A percentile compares a stretch with the other conserved stretches of the same genome.
These are phyloP conservation scores for Paramecium caudatum DNA, from an alignment of 73 alveolate genomes.

Conservation along the genomic window DNA sequence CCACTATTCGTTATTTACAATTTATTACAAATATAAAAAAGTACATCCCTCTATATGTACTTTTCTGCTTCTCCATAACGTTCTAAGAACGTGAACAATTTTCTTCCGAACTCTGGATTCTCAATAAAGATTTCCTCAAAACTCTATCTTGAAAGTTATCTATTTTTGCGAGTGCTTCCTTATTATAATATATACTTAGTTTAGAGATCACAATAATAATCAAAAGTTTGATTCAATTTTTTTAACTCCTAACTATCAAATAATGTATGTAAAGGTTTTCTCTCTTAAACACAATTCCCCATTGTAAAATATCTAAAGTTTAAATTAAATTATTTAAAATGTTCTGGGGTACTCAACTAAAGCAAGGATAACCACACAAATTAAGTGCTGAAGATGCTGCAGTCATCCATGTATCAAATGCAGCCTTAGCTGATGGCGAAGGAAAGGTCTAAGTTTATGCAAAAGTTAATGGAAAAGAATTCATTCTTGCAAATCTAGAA, in stretches of 20 bases:
- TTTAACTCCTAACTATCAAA: slow-evolving; percentile 42
- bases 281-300: slow-evolving; percentile 66
- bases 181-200: slow-evolving; percentile 21
- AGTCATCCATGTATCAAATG: slow-evolving; percentile 82
- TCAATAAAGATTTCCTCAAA: slow-evolving; percentile 67
- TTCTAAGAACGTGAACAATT: slow-evolving; percentile 39
- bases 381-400: slow-evolving; percentile 79
- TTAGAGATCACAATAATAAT: slow-evolving; percentile 57
- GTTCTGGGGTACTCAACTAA: slow-evolving; percentile 85
- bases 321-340: slow-evolving; percentile 73
- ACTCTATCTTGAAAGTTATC: not conserved
- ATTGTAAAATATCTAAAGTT: slow-evolving; percentile 52
- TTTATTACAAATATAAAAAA: slow-evolving; percentile 48
- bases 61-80: slow-evolving; percentile 36
- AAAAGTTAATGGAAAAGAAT: slow-evolving; percentile 78
- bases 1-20: slow-evolving; percentile 64
- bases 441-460: slow-evolving; percentile 78
- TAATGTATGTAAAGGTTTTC: slow-evolving; percentile 47
- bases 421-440: slow-evolving; percentile 76
- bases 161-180: slow-evolving; percentile 59
- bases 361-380: slow-evolving; percentile 83
- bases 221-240: not conserved
- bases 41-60: slow-evolving; percentile 12
- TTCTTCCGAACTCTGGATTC: slow-evolving; percentile 61
- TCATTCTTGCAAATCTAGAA: slow-evolving; percentile 75